A percentile compares a stretch with the other conserved stretches of the same genome.
phyloP scores from a whole-genome alignment of 257 asterid genomes.

The Fraxinus pennsylvanica region DNA sequence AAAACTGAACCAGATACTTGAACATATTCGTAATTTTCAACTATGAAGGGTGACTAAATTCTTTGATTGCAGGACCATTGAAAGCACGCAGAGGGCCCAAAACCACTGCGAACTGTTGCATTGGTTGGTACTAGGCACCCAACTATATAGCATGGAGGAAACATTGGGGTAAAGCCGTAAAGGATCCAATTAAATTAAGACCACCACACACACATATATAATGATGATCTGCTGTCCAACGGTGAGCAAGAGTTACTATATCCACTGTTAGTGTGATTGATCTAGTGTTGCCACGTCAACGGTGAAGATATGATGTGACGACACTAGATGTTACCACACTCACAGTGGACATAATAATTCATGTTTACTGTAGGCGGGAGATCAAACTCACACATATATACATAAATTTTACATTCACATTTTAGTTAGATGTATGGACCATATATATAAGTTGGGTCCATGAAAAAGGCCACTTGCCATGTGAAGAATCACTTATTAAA shows the following conservation, averaged over 20 bases:
- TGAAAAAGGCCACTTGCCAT: neutral
- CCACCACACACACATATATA: conserved; percentile 18
- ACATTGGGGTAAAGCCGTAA: neutral
- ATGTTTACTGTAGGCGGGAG: too few relatives aligned
- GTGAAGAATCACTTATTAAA: conserved; percentile 9
- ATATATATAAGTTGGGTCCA: neutral
- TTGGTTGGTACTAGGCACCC: neutral
- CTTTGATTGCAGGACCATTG: too few relatives aligned
- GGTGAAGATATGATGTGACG: too few relatives aligned
- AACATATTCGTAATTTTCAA: neutral
- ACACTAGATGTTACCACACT: too few relatives aligned
- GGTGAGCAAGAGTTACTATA: too few relatives aligned
- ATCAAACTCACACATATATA: too few relatives aligned
- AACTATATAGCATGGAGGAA: neutral
- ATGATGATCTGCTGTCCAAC: too few relatives aligned
- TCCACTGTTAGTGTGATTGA: too few relatives aligned
- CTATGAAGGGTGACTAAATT: neutral
- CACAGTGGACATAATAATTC: too few relatives aligned
- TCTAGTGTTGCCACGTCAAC: too few relatives aligned
- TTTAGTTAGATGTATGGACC: too few relatives aligned
- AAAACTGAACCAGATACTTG: neutral
- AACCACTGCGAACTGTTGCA: conserved; percentile 7
- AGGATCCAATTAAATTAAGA: neutral
- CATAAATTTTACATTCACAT: too few relatives aligned
- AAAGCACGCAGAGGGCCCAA: neutral